Percentiles rank a stretch among this genome's conserved stretches.
These are phyloP conservation scores for Coelastrella sp. DNA, from an alignment of 139 green algal species.

Conservation along the genomic window DNA sequence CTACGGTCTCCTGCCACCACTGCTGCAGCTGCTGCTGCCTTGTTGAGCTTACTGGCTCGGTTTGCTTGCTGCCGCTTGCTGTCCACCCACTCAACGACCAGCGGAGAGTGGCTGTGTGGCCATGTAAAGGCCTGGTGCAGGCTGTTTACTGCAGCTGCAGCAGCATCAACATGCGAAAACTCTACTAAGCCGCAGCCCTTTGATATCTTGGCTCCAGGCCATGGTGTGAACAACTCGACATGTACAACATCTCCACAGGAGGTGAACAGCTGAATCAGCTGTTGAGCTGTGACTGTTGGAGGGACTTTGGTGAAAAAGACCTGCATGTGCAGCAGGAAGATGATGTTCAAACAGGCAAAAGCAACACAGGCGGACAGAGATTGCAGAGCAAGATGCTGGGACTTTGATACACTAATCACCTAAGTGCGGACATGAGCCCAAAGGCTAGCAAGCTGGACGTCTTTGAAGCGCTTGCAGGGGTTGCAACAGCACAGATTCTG, in stretches of 20 bases:
- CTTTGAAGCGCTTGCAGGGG: too few relatives aligned
- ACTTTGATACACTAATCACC: too few relatives aligned
- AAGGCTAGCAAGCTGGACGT: too few relatives aligned
- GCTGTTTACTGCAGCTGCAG: constrained; percentile 25
- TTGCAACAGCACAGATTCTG: too few relatives aligned
- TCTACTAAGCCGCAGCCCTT: constrained; percentile 42
- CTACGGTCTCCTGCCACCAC: neutral
- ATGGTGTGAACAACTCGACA: constrained; percentile 38
- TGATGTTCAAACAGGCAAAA: too few relatives aligned
- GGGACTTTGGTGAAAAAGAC: constrained; percentile 46
- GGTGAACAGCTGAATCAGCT: constrained; percentile 42
- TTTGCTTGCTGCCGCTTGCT: constrained; percentile 9
- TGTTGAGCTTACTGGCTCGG: neutral
- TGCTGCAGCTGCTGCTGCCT: constrained; percentile 1
- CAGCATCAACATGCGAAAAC: neutral
- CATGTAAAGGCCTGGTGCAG: constrained; percentile 44
- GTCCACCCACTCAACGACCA: constrained; percentile 41
- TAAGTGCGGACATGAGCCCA: too few relatives aligned
- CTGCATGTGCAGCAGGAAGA: too few relatives aligned
- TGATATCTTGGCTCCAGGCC: constrained; percentile 37
- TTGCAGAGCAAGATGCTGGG: too few relatives aligned
- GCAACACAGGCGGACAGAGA: too few relatives aligned
- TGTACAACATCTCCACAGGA: constrained; percentile 31
- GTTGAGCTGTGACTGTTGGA: constrained; percentile 26
- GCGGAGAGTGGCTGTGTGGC: constrained; percentile 35